Percentiles rank a stretch among this genome's conserved stretches.
These are phyloP conservation scores for Elasticomyces elasticus DNA, from an alignment of 495 filamentous ascomycete genomes.

Conservation along the genomic window DNA sequence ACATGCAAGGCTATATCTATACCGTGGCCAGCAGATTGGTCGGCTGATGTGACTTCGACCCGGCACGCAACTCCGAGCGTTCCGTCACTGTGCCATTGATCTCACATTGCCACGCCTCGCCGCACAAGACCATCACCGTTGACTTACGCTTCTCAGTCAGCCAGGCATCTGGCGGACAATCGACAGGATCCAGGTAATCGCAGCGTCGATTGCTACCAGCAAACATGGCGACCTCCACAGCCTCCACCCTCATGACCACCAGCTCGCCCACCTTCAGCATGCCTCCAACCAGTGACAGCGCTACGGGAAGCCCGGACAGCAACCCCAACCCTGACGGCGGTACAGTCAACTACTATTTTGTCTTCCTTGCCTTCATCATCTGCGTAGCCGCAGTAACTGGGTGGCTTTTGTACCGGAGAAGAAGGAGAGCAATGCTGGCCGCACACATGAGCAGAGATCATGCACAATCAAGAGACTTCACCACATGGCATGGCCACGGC, in stretches of 20 bases:
- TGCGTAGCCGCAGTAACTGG: slow-evolving; percentile 21
- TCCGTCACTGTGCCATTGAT: not conserved
- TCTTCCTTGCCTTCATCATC: slow-evolving; percentile 31
- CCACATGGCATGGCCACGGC: slow-evolving; percentile 13
- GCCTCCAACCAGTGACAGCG: slow-evolving; percentile 2
- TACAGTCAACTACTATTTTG: slow-evolving; percentile 35
- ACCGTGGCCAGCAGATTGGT: no score
- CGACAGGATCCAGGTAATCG: not conserved
- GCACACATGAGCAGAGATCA: slow-evolving; percentile 22
- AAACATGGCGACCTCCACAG: not conserved
- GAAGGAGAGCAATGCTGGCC: slow-evolving; percentile 19
- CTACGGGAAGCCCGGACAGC: not conserved
- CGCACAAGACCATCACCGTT: not conserved
- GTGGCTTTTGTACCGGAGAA: slow-evolving; percentile 25
- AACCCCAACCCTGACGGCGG: not conserved
- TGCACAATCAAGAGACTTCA: slow-evolving; percentile 31
- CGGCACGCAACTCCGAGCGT: not conserved
- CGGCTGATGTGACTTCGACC: not conserved
- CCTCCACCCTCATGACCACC: not conserved
- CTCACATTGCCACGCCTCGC: not conserved
- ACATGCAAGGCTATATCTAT: not conserved
- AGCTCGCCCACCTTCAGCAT: slow-evolving; percentile 4
- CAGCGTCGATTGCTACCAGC: not conserved
- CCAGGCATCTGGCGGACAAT: not conserved
- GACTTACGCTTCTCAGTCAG: not conserved